A percentile compares a stretch with the other conserved stretches of the same genome.
These are phyloP conservation scores for Amylostereum areolatum DNA, from an alignment of 1,284 basidiomycete genomes.

Conservation along the genomic window DNA sequence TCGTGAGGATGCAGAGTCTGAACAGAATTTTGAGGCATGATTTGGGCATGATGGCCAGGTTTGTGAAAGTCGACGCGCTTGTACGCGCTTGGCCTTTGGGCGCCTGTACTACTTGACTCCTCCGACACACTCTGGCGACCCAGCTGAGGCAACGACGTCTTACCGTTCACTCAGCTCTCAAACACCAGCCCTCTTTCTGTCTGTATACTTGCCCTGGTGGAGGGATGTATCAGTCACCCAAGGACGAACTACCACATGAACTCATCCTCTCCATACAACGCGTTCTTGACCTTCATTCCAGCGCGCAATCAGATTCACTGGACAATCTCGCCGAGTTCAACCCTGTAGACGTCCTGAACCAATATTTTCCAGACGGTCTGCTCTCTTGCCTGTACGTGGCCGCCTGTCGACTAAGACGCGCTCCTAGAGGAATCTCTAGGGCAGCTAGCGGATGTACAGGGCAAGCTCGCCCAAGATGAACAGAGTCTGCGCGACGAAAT, in stretches of 20 bases:
- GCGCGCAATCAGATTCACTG: conserved; percentile 42
- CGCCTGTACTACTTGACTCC: too few species aligned
- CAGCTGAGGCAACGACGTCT: too few species aligned
- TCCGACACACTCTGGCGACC: too few species aligned
- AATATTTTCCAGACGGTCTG: conserved; percentile 73
- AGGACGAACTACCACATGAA: conserved; percentile 57
- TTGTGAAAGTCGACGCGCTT: too few species aligned
- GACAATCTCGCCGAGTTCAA: conserved; percentile 58
- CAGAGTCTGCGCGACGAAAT: conserved; percentile 69
- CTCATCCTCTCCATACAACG: conserved; percentile 63
- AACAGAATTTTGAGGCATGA: too few species aligned
- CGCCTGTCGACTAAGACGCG: neutral
- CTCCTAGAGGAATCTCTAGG: conserved; percentile 59
- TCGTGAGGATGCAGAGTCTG: too few species aligned
- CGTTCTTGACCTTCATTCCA: conserved; percentile 49
- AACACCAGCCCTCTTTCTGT: too few species aligned
- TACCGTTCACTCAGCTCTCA: too few species aligned
- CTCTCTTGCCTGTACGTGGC: conserved; percentile 4
- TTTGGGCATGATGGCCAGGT: too few species aligned
- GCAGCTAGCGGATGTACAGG: conserved; percentile 57
- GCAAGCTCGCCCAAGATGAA: conserved; percentile 55
- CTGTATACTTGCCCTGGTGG: too few species aligned
- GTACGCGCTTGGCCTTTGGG: too few species aligned
- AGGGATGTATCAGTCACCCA: too few species aligned
- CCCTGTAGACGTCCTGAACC: conserved; percentile 57